Evolutionary conservation across 495 filamentous ascomycete species (phyloP), one percentile per base, ranked within the genome.

Genomic region (Symbiotaphrina buchneri): DNA sequence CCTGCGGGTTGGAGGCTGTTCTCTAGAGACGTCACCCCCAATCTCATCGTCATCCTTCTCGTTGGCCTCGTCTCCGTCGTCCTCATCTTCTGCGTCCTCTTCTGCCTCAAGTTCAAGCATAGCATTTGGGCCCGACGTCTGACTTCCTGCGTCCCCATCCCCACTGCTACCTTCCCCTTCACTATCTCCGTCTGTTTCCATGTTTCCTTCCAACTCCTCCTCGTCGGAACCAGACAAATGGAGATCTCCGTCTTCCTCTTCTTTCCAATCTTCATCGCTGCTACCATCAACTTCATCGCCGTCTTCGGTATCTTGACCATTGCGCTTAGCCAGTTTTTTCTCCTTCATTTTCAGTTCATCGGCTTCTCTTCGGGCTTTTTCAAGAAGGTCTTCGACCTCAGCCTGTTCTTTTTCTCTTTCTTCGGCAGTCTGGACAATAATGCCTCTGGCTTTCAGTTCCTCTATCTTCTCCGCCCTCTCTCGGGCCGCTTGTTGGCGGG

Each of bases 331-430:
- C 17, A 59, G 68, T 19, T 63, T 73, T 34, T 69, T 66, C 46
- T 97, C 87, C 28, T 64, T 51, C 42, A 72, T 65, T 42, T 71
- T 72, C 30, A 99, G 74, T 28, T 73, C 71, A 28, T 80, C 65
- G 10, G 69, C 82, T 45, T 94, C 79, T 38, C 65, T 57, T 24
- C 84, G 61, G 14, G 84, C 87, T 39, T 71, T 80, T 18, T 84
- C 74, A 20, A 97, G 58, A 22, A 94, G 58, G 39, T 93, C 71
- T 38, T 95, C 90, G 14, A 93, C 65, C 35, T 83, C 68, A 17
- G 73, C 69, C 44, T 73, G 67, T 45, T 85, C 74, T 8, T 69
- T 68, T 39, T 76, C 71, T 35, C 78, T 61, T 40, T 99, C 83
- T 47, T 92, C 87, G 3, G 70, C 65, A 1, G 79, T 92, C 40